These are phyloP conservation scores for Solanum lignicaule DNA, from an alignment of 257 asterid genomes.

Conservation along the genomic window DNA sequence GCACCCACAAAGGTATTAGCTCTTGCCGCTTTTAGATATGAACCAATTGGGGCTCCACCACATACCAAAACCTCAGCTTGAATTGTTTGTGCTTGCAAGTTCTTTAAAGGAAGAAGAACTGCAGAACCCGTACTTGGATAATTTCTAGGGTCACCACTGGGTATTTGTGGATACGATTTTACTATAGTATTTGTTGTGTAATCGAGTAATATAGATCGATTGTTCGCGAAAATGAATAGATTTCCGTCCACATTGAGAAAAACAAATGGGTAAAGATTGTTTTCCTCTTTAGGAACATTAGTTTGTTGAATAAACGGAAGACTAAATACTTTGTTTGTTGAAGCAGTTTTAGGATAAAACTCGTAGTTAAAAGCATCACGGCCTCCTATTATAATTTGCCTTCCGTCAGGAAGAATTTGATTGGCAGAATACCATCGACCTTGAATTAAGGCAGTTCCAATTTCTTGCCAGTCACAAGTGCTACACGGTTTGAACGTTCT, in stretches of 20 bases:
- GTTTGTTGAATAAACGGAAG: conserved; percentile 11
- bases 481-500: not conserved
- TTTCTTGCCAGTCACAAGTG: conserved; percentile 18
- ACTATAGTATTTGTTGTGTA: not conserved
- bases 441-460: not conserved
- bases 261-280: conserved; percentile 20
- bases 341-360: conserved; percentile 4
- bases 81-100: not conserved
- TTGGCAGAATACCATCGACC: conserved; percentile 21
- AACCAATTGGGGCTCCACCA: conserved; percentile 40
- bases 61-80: conserved; percentile 30
- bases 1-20: conserved; percentile 15
- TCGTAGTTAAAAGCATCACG: conserved; percentile 13
- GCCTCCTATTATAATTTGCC: conserved; percentile 14
- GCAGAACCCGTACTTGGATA: not conserved
- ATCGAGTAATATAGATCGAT: conserved; percentile 25
- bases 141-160: not conserved
- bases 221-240: not conserved
- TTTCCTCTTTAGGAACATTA: conserved; percentile 7
- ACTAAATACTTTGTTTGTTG: not conserved
- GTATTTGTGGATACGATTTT: not conserved
- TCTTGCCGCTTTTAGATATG: not conserved
- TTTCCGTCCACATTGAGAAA: conserved; percentile 13
- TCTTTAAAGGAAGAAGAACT: conserved; percentile 20
- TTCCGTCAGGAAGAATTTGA: conserved; percentile 13